Conservation (phyloP, 345 rosid species). For the Euphorbia pulcherrima region DNA sequence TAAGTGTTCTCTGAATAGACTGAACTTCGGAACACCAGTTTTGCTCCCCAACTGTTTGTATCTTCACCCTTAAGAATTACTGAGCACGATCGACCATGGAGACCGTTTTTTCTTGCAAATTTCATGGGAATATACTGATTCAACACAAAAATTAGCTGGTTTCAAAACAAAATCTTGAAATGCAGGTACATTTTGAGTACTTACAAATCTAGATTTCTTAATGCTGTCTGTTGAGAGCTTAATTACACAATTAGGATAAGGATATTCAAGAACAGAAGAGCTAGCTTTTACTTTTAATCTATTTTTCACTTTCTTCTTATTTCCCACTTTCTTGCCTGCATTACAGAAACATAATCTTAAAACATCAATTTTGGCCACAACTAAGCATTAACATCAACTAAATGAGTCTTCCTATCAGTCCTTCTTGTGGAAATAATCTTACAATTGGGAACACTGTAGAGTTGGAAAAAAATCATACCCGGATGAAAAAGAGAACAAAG, state of each 20-base stretch:
- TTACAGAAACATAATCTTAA: neutral
- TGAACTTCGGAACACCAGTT: neutral
- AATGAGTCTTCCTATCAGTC: neutral
- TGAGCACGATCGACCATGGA: neutral
- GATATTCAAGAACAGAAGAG: neutral
- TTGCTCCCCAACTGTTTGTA: conserved; percentile 11
- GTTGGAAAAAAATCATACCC: neutral
- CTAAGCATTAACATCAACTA: neutral
- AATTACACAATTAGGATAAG: conserved; percentile 8
- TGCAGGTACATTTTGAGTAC: neutral
- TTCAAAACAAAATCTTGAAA: no score
- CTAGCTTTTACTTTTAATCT: neutral
- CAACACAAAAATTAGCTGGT: neutral
- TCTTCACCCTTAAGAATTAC: conserved; percentile 7
- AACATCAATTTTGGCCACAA: neutral
- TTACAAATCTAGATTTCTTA: neutral
- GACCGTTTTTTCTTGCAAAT: neutral
- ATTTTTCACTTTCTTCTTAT: neutral
- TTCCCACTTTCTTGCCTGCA: conserved; percentile 8
- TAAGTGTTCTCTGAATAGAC: neutral
- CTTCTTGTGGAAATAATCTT: neutral
- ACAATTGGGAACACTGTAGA: no score
- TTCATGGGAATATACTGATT: neutral
- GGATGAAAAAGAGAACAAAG: neutral
- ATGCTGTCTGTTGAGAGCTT: neutral